Evolutionary conservation across 2,329 filamentous ascomycete species (phyloP), one percentile per base, ranked within the genome.

Genomic region (Fusarium miscanthi): DNA sequence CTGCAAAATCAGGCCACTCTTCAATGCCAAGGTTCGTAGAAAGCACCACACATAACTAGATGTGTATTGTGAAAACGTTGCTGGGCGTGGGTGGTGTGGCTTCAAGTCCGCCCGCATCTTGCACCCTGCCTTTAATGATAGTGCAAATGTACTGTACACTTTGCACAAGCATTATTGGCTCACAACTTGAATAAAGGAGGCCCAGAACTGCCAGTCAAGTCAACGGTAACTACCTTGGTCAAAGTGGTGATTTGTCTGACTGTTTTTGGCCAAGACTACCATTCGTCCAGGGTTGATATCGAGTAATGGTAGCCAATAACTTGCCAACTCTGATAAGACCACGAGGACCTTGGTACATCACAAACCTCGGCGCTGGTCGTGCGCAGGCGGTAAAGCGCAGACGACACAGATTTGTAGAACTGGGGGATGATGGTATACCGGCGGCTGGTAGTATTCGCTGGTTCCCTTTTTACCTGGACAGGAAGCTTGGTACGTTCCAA

Each of bases 1-100:
- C 70, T 70, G 61, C 59, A 66, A 66, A 43, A 76, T 70, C 71
- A 76, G 75, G 41, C 74, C 75, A 76, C 69, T 63, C 49, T 43
- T 46, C 19, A 40, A 38, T 66, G 64, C 68, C 70, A 75, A 71
- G 68, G 40, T 67, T 49, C 42, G 65, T 61, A 56, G 49, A 46
- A 53, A 58, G 27, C 59, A 63, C 54, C 66, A 54, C 16, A 23
- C 45, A 66, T 48, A 45, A 27, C 27, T 27, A 27, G 27, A 27
- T 27, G 27, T 11, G 65, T 48, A 62, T 45, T 61, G 66, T 70
- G 69, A 69, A 68, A 69, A 70, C 57, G 63, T 59, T 68, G 57
- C 60, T 65, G 61, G 51, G 70, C 53, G 66, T 67, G 41, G 54
- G 66, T 66, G 41, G 54, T 61, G 72, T 77, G 73, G 72, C 74